Evolutionary conservation across 441 rosid species (phyloP), one percentile per base, ranked within the genome.

Genomic region (Adansonia rubrostipa): DNA sequence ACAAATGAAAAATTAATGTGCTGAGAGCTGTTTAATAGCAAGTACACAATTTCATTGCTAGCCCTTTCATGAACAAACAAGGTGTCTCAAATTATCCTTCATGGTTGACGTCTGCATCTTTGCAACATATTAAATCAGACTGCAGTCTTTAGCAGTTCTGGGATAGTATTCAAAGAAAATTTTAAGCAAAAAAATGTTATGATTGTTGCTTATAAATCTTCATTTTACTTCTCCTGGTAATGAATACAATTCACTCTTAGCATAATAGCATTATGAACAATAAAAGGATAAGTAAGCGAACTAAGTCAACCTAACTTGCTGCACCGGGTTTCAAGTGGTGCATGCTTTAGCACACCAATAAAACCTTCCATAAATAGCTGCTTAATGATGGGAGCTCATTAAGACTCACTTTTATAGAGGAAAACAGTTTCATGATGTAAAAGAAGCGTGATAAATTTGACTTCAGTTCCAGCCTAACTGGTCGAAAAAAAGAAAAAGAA

Each of bases 161-260:
- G 56, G 61, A 13, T 71, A 47, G n/a, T 20, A 53, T 70, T 70
- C 40, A 70, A 70, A 70, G 60, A 50, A 50, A 48, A 10, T 50
- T 70, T 24, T 28, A 69, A 69, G 11, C 15, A 48, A 48, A 48
- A 10, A 33, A 70, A 19, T 33, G 14, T n/a, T 48, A 17, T 72
- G 28, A 56, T 36, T 20, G 47, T 50, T 36, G 24, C 62, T 53
- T 54, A 17, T 4, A 40, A 53, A 54, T n/a, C 17, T 72, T 17
- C 36, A 33, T 36, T 71, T n/a, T 33, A 72, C 64, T 56, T 73
- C 48, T 56, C 17, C 64, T 5, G 51, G 51, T n/a, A 57, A 73
- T 2, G 9, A 5, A 57, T 44, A 44, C 11, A 67, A n/a, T 67
- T 44, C 53, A 67, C 9, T 14, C 71, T 9, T 19, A 9, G 53